phyloP scores from a whole-genome alignment of 1,139 yeast species.

The Kluyveromyces sp. region DNA sequence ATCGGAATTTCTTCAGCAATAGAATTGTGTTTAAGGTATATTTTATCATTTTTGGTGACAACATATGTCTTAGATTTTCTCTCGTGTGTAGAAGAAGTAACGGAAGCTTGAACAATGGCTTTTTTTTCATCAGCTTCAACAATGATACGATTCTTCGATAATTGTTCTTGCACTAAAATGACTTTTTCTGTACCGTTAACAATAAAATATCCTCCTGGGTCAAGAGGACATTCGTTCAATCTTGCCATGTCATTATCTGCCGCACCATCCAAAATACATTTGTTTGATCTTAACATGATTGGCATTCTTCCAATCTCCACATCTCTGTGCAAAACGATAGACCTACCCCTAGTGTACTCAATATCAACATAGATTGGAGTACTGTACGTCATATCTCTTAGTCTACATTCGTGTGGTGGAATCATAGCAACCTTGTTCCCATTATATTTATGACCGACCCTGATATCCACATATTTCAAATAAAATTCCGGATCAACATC shows the following conservation, averaged over 20 bases:
- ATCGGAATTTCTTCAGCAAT: conserved; percentile 94
- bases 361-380: conserved; percentile 97
- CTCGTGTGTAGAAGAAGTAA: conserved; percentile 95
- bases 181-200: conserved; percentile 98
- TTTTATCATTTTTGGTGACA: conserved; percentile 80
- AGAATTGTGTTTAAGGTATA: conserved; percentile 89
- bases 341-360: conserved; percentile 90
- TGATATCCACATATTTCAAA: conserved; percentile 80
- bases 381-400: conserved; percentile 89
- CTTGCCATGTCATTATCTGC: conserved; percentile 79
- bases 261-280: conserved; percentile 77
- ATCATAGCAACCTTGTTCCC: conserved; percentile 42
- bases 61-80: conserved; percentile 96
- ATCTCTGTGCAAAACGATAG: conserved; percentile 81
- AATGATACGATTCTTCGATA: conserved; percentile 92
- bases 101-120: conserved; percentile 92
- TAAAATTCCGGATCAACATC: conserved; percentile 98
- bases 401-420: conserved; percentile 94
- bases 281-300: conserved; percentile 86
- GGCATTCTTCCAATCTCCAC: conserved; percentile 98
- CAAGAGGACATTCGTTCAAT: conserved; percentile 90
- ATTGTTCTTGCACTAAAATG: conserved; percentile 91
- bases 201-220: conserved; percentile 97
- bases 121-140: conserved; percentile 96
- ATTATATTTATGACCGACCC: conserved; percentile 69